phyloP scores from a whole-genome alignment of 2,329 filamentous ascomycete species.

The Aspergillus sp. region DNA sequence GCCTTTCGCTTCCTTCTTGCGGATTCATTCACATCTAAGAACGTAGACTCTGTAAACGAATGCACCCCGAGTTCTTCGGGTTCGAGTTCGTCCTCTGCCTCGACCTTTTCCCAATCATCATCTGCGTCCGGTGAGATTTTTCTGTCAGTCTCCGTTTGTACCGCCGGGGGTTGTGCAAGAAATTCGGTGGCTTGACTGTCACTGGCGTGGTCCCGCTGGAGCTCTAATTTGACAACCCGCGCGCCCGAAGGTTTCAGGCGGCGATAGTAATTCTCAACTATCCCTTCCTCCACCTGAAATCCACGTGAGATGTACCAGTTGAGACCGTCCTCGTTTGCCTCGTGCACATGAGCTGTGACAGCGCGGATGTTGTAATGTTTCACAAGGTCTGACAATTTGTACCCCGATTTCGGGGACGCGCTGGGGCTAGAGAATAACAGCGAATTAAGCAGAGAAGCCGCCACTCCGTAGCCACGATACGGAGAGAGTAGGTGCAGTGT shows the following conservation, averaged over 20 bases:
- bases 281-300: slow-evolving; percentile 51
- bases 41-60: slow-evolving; percentile 33
- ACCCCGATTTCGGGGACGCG: slow-evolving; percentile 8
- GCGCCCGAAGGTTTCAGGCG: slow-evolving; percentile 58
- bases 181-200: not conserved
- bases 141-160: not conserved
- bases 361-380: slow-evolving; percentile 51
- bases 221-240: slow-evolving; percentile 47
- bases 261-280: slow-evolving; percentile 60
- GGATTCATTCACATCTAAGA: slow-evolving; percentile 27
- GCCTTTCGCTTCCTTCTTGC: slow-evolving; percentile 31
- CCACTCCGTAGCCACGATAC: slow-evolving; percentile 59
- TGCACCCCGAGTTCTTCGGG: slow-evolving; percentile 33
- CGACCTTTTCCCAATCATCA: slow-evolving; percentile 46
- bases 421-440: slow-evolving; percentile 31
- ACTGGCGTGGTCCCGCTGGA: slow-evolving; percentile 31
- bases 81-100: slow-evolving; percentile 35
- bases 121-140: slow-evolving; percentile 25
- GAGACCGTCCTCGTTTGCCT: slow-evolving; percentile 59
- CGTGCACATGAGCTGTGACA: slow-evolving; percentile 65
- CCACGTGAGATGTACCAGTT: slow-evolving; percentile 61
- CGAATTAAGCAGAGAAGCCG: slow-evolving; percentile 53
- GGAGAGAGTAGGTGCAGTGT: slow-evolving; percentile 61
- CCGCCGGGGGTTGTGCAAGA: not conserved
- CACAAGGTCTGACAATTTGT: slow-evolving; percentile 37